Evolutionary conservation across 164 flowering plant genomes (phyloP).

Genomic region (Malania oleifera): DNA sequence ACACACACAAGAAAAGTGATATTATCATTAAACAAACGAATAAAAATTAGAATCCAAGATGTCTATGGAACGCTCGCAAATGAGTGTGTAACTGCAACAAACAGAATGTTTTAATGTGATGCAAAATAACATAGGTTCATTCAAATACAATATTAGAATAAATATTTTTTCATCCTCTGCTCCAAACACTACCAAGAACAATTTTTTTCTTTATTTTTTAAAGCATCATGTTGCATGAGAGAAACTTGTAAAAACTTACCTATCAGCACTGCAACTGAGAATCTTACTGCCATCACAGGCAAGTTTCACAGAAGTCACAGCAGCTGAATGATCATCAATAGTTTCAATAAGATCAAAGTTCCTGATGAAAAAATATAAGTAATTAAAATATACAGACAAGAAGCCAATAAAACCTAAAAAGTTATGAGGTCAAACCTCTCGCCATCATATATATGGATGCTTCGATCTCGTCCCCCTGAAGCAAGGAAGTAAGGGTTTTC

Average conservation of each 20-base stretch:
- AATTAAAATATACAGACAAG: slow-evolving; percentile 1
- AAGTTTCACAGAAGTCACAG: slow-evolving; percentile 56
- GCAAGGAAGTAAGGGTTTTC: slow-evolving; percentile 43
- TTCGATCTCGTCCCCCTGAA: slow-evolving; percentile 61
- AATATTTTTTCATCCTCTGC: too few relatives aligned
- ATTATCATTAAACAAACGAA: too few relatives aligned
- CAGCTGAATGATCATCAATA: slow-evolving; percentile 63
- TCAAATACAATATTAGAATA: too few relatives aligned
- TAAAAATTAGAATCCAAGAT: too few relatives aligned
- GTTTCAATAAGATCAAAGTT: slow-evolving; percentile 53
- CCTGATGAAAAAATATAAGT: slow-evolving; percentile 31
- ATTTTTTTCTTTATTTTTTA: too few relatives aligned
- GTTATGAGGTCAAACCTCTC: slow-evolving; percentile 37
- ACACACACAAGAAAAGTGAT: too few relatives aligned
- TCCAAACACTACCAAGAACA: too few relatives aligned
- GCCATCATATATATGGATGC: slow-evolving; percentile 58
- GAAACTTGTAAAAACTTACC: slow-evolving; percentile 29
- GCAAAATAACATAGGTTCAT: too few relatives aligned
- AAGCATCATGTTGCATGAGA: background rate
- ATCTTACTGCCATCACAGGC: slow-evolving; percentile 38
- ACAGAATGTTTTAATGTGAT: too few relatives aligned
- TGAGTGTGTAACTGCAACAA: too few relatives aligned
- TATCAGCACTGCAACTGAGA: slow-evolving; percentile 66
- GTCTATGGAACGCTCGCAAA: too few relatives aligned
- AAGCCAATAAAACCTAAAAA: background rate